phyloP scores from a whole-genome alignment of 192 early-diverging fungal genomes.

The Funneliformis geosporum region DNA sequence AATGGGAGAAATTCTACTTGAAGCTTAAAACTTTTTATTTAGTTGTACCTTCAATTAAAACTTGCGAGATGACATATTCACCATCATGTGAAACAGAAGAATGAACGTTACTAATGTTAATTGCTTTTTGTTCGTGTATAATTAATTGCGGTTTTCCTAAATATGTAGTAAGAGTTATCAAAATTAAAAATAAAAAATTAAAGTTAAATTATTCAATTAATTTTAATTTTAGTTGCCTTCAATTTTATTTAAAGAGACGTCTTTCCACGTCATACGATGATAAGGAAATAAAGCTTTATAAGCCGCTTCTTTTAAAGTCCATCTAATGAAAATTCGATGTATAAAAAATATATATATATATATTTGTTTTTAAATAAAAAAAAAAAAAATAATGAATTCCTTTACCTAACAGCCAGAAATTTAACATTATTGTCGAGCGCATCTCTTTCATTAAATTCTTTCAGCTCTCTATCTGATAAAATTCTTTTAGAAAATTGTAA shows the following conservation, averaged over 20 bases:
- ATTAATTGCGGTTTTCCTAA: conserved; percentile 52
- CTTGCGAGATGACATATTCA: conserved; percentile 70
- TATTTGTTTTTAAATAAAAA: neutral
- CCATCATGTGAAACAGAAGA: conserved; percentile 78
- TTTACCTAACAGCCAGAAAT: conserved; percentile 24
- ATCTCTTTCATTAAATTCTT: conserved; percentile 39
- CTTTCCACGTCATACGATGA: conserved; percentile 59
- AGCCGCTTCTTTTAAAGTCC: conserved; percentile 73
- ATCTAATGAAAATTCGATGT: conserved; percentile 51
- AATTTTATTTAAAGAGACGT: conserved; percentile 58
- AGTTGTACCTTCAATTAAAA: conserved; percentile 54
- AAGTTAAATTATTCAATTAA: conserved; percentile 13
- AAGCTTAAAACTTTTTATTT: no score
- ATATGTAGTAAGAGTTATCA: neutral
- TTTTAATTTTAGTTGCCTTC: conserved; percentile 41
- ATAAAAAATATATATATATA: no score
- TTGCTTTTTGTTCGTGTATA: conserved; percentile 39
- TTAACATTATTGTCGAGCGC: neutral
- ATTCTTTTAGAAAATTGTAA: conserved; percentile 63
- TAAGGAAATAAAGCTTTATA: conserved; percentile 73
- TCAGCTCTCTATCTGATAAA: conserved; percentile 43
- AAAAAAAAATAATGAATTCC: neutral
- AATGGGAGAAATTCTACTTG: no score
- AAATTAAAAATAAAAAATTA: no score
- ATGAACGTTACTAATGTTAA: conserved; percentile 48